These are phyloP conservation scores for Botryotinia calthae DNA, from an alignment of 2,329 filamentous ascomycete genomes.

Conservation along the genomic window DNA sequence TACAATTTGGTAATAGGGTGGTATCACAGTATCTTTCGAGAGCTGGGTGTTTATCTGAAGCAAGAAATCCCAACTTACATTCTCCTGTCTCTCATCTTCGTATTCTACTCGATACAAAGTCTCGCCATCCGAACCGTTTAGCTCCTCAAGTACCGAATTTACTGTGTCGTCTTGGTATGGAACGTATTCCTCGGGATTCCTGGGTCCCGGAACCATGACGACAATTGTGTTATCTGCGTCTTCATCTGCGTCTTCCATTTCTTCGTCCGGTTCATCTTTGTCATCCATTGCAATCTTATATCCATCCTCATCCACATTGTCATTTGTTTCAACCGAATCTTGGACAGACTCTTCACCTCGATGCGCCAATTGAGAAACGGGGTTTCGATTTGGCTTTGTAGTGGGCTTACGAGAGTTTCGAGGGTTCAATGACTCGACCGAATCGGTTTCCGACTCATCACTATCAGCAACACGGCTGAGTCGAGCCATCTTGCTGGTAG, in stretches of 20 bases:
- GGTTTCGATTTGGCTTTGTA: slow-evolving; percentile 22
- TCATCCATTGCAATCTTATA: background rate
- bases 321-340: slow-evolving; percentile 14
- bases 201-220: slow-evolving; percentile 32
- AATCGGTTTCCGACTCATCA: slow-evolving; percentile 25
- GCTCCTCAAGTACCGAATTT: slow-evolving; percentile 34
- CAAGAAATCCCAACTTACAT: slow-evolving; percentile 33
- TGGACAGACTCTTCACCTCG: slow-evolving; percentile 28
- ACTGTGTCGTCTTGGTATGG: slow-evolving; percentile 35
- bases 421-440: background rate
- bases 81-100: slow-evolving; percentile 36
- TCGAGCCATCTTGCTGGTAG: background rate
- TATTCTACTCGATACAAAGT: slow-evolving; percentile 36
- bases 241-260: background rate
- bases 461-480: slow-evolving; percentile 23
- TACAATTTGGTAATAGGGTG: background rate
- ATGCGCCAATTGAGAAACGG: slow-evolving; percentile 31
- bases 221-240: slow-evolving; percentile 23
- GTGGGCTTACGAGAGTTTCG: slow-evolving; percentile 22
- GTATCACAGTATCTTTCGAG: background rate
- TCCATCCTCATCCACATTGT: background rate
- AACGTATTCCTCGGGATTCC: slow-evolving; percentile 35
- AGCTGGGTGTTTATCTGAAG: background rate
- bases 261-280: background rate
- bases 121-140: slow-evolving; percentile 26